Percentiles rank a stretch among this genome's conserved stretches.
Conservation (phyloP, 1,139 yeast species). For the Groenewaldozyma auringiensis region DNA sequence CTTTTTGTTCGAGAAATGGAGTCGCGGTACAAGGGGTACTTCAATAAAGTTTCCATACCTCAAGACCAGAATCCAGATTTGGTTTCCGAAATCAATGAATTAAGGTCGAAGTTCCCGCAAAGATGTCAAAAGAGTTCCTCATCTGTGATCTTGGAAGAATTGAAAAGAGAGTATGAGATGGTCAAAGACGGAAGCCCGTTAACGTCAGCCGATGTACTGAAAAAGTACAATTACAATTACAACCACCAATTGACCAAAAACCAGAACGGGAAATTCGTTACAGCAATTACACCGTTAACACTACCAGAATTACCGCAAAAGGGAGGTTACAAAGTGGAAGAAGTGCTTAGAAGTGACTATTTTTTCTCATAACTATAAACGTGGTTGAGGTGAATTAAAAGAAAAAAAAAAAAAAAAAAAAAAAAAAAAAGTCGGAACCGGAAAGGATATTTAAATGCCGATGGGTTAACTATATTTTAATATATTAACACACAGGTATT, state of each 20-base stretch:
- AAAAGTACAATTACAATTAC: too few species aligned
- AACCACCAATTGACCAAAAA: constrained; percentile 35
- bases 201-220: constrained; percentile 41
- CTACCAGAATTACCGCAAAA: constrained; percentile 65
- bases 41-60: constrained; percentile 37
- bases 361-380: constrained; percentile 54
- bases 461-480: too few species aligned
- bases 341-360: constrained; percentile 61
- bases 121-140: constrained; percentile 29
- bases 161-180: background rate
- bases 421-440: too few species aligned
- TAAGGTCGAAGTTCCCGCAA: constrained; percentile 56
- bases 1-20: constrained; percentile 69
- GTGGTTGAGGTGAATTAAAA: too few species aligned
- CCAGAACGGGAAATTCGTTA: constrained; percentile 13
- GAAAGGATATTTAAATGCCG: too few species aligned
- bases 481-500: too few species aligned
- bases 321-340: constrained; percentile 69
- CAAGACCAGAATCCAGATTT: constrained; percentile 34
- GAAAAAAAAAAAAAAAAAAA: too few species aligned
- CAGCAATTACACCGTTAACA: constrained; percentile 47
- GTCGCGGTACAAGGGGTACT: constrained; percentile 59
- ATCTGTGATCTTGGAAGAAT: constrained; percentile 6
- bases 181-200: background rate
- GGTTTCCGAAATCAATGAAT: constrained; percentile 25